phyloP scores from a whole-genome alignment of 768 basidiomycete species.

The Clathrus columnatus region DNA sequence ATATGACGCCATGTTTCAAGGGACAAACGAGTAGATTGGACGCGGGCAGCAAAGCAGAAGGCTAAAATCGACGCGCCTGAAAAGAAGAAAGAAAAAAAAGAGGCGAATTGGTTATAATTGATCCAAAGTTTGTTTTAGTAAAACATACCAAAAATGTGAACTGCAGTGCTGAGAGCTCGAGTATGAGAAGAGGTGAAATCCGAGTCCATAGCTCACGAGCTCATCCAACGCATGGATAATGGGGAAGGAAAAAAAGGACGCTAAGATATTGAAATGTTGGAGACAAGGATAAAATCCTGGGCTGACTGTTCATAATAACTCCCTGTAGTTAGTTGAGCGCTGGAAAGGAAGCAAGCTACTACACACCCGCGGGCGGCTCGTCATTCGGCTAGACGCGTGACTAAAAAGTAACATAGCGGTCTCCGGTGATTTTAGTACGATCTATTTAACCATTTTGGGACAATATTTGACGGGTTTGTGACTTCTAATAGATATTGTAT shows the following conservation, averaged over 20 bases:
- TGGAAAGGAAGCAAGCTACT: too few relatives aligned
- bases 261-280: too few relatives aligned
- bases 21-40: background rate
- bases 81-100: background rate
- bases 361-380: too few relatives aligned
- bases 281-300: too few relatives aligned
- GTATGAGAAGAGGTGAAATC: background rate
- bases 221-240: background rate
- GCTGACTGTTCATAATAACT: background rate
- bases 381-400: too few relatives aligned
- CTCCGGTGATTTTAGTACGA: too few relatives aligned
- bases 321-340: too few relatives aligned
- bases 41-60: slow-evolving; percentile 3
- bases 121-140: background rate
- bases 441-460: too few relatives aligned
- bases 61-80: slow-evolving; percentile 9
- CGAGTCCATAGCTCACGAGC: background rate
- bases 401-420: too few relatives aligned
- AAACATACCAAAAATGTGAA: slow-evolving; percentile 4
- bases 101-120: background rate
- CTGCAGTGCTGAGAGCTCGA: slow-evolving; percentile 3
- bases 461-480: too few relatives aligned
- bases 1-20: slow-evolving; percentile 2
- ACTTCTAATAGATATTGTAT: too few relatives aligned
- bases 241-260: background rate